Conservation (phyloP, 2,329 filamentous ascomycete species). For the Acrodontium crateriforme region DNA sequence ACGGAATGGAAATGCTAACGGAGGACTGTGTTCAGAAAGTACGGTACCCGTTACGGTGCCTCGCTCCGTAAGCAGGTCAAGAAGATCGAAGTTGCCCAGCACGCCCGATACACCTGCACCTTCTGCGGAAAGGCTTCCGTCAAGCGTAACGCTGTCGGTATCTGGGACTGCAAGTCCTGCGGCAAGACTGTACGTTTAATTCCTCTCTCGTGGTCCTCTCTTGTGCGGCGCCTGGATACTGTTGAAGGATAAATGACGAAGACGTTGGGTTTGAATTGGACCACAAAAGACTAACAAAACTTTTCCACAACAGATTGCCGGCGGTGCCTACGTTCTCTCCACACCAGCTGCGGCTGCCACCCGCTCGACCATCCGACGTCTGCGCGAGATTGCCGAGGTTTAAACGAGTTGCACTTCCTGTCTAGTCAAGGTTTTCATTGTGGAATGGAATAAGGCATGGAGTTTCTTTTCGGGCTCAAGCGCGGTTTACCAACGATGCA, state of each 20-base stretch:
- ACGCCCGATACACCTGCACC: conserved; percentile 93
- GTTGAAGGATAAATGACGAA: too few relatives aligned
- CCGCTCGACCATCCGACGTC: conserved; percentile 89
- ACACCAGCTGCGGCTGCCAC: conserved; percentile 88
- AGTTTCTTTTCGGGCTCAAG: too few relatives aligned
- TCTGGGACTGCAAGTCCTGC: conserved; percentile 95
- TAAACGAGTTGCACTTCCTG: conserved; percentile 36
- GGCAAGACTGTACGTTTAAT: conserved; percentile 56
- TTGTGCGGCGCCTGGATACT: too few relatives aligned
- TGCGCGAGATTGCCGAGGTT: conserved; percentile 95
- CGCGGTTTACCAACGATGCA: too few relatives aligned
- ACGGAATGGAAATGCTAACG: background rate
- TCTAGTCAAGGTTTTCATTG: too few relatives aligned
- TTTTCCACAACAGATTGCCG: conserved; percentile 42
- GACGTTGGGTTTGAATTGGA: too few relatives aligned
- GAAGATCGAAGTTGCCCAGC: conserved; percentile 99
- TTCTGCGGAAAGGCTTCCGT: conserved; percentile 91
- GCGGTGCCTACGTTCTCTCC: conserved; percentile 87
- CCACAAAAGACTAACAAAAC: background rate
- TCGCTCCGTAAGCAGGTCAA: conserved; percentile 99
- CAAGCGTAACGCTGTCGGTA: conserved; percentile 70
- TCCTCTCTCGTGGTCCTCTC: too few relatives aligned
- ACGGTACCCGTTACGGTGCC: conserved; percentile 71
- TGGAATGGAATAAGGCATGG: too few relatives aligned
- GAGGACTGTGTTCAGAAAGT: too few relatives aligned